Percentiles rank a stretch among this genome's conserved stretches.
Evolutionary conservation across 768 basidiomycete species (phyloP).

Genomic region (Postia placenta): DNA sequence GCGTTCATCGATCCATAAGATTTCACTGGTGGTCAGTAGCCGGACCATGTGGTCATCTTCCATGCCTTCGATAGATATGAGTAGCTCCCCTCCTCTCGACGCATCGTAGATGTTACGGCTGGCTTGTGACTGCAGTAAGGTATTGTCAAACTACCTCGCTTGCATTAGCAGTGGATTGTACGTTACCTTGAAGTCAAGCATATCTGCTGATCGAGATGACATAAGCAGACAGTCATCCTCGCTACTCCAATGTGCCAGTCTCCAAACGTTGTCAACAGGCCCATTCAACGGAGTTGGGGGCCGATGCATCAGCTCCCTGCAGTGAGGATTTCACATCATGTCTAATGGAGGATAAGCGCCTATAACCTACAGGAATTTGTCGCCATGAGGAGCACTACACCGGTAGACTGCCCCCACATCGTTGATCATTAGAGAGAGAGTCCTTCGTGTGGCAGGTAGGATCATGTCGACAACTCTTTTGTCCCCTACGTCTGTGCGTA

Average conservation of each 20-base stretch:
- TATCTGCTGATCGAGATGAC: slow-evolving; percentile 26
- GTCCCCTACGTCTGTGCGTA: slow-evolving; percentile 12
- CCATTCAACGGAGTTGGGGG: neutral
- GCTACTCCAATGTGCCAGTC: neutral
- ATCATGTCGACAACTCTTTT: slow-evolving; percentile 14
- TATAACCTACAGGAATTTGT: slow-evolving; percentile 36
- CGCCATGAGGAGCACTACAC: slow-evolving; percentile 31
- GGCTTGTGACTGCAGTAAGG: no score
- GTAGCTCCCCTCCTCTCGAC: slow-evolving; percentile 32
- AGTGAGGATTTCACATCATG: neutral
- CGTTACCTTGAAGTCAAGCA: slow-evolving; percentile 59
- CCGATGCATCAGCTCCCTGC: slow-evolving; percentile 6
- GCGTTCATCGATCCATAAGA: slow-evolving; percentile 69
- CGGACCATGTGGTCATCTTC: slow-evolving; percentile 39
- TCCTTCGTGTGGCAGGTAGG: neutral
- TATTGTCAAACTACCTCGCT: no score
- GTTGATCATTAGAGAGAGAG: slow-evolving; percentile 36
- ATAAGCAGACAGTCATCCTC: neutral
- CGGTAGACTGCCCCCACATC: slow-evolving; percentile 47
- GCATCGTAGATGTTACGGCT: no score
- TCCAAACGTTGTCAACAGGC: neutral
- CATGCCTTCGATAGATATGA: slow-evolving; percentile 51
- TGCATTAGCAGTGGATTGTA: no score
- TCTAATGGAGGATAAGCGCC: neutral
- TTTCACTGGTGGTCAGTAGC: slow-evolving; percentile 51